Evolutionary conservation across 192 early-diverging fungal genomes (phyloP).

Genomic region (Geranomyces michiganensis): DNA sequence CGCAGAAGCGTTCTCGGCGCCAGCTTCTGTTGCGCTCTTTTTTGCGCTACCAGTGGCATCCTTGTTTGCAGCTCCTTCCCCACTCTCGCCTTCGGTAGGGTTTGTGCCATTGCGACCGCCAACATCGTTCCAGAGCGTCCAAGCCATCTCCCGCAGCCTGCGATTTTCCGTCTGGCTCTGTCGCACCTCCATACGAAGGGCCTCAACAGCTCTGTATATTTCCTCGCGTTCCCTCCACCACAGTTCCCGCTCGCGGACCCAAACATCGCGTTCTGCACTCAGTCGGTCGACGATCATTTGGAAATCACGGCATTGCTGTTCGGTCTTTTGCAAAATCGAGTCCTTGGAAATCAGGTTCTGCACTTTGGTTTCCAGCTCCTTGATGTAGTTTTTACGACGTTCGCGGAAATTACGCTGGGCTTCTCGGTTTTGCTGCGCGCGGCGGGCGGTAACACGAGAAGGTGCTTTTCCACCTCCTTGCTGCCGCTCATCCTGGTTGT

Average conservation of each 20-base stretch:
- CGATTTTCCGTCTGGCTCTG: slow-evolving; percentile 21
- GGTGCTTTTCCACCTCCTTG: slow-evolving; percentile 18
- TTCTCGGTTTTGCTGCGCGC: slow-evolving; percentile 53
- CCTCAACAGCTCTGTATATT: slow-evolving; percentile 23
- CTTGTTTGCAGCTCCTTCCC: background rate
- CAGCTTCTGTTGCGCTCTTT: background rate
- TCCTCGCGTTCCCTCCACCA: slow-evolving; percentile 35
- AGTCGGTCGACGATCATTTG: slow-evolving; percentile 28
- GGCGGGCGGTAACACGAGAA: slow-evolving; percentile 35
- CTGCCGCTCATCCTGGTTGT: slow-evolving; percentile 20
- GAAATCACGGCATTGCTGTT: slow-evolving; percentile 24
- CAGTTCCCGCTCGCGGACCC: slow-evolving; percentile 27
- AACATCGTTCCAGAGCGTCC: slow-evolving; percentile 33
- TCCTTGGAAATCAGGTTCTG: slow-evolving; percentile 21
- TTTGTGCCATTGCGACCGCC: slow-evolving; percentile 14
- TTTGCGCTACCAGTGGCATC: background rate
- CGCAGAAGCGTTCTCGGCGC: background rate
- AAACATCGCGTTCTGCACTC: slow-evolving; percentile 27
- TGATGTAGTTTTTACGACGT: slow-evolving; percentile 49
- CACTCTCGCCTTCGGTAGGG: background rate
- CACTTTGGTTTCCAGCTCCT: slow-evolving; percentile 32
- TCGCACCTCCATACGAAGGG: slow-evolving; percentile 23
- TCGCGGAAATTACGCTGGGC: slow-evolving; percentile 51
- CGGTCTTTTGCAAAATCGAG: slow-evolving; percentile 17
- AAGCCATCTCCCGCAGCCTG: slow-evolving; percentile 27